Evolutionary conservation across 257 asterid genomes (phyloP), one percentile per base, ranked within the genome.

Genomic region (Solanum chiquidenum): DNA sequence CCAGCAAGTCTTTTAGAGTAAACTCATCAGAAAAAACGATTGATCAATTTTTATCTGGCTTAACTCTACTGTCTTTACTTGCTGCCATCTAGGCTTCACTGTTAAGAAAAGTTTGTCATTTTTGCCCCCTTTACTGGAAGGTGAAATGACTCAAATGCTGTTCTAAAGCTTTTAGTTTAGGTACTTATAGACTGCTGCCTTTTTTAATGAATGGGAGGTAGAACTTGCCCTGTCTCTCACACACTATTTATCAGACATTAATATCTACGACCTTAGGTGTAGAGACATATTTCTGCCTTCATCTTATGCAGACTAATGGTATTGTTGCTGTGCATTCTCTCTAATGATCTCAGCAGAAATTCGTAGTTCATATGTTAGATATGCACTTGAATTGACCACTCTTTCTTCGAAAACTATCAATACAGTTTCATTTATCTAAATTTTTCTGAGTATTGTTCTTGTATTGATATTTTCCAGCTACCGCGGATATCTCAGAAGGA

Each of bases 401-500:
- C 38, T 46, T 79, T 27, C 69, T 46, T 80, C 29, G 1, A 27
- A 49, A n/a, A 18, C 3, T 29, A 46, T 49, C 35, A 62, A 75
- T 34, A 29, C 23, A 71, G 66, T 88, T 77, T 49, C 58, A 13
- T 29, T 16, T 27, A 25, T 71, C 79, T 20, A 12, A 34, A 4
- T 60, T 33, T 72, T 23, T 60, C 46, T 84, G 20, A 84, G 31
- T 16, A 55, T 37, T 46, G 38, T 84, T 46, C 25, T 44, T n/a
- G 13, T 86, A 44, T 86, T 72, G 88, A 23, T 31, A 31, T 31
- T 89, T 91, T 83, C 44, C 94, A 96, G 99, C 98, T 96, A 74
- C 99, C 99, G 0, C 86, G 98, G 86, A 94, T 96, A 97, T 88
- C 69, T 37, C 92, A 91, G 89, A 94, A 90, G 62, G 99, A 95